These are phyloP conservation scores for Dendrobium huoshanense DNA, from an alignment of 106 monocot species.

Conservation along the genomic window DNA sequence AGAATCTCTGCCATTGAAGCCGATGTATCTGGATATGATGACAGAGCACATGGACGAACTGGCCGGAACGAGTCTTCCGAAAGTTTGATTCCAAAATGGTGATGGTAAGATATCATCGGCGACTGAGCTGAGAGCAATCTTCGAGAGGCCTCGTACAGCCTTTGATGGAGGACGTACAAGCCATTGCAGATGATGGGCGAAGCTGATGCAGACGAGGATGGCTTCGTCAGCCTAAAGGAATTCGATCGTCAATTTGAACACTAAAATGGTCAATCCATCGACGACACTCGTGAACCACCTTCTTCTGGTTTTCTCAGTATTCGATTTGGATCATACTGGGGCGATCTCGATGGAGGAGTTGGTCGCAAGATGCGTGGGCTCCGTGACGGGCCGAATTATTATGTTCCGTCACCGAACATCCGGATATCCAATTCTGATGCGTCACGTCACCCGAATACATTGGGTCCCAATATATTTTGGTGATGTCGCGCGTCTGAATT, in stretches of 20 bases:
- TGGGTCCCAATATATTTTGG: no score
- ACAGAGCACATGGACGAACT: no score
- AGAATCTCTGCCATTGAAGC: not conserved
- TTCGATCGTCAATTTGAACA: constrained; percentile 30
- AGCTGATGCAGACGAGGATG: constrained; percentile 46
- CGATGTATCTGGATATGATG: no score
- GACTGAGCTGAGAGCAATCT: constrained; percentile 18
- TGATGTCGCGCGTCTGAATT: no score
- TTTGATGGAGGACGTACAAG: constrained; percentile 26
- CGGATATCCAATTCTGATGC: no score
- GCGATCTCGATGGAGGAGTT: constrained; percentile 55
- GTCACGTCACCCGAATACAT: no score
- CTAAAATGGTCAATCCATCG: constrained; percentile 5
- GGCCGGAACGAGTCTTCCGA: constrained; percentile 12
- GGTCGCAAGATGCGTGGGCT: constrained; percentile 27
- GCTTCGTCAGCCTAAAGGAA: constrained; percentile 45
- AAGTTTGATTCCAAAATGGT: constrained; percentile 19
- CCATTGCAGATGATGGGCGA: constrained; percentile 37
- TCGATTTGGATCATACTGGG: constrained; percentile 37
- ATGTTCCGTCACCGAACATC: not conserved
- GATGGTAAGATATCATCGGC: constrained; percentile 29
- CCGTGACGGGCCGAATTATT: constrained; percentile 15
- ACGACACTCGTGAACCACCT: constrained; percentile 36
- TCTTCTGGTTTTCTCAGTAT: constrained; percentile 40
- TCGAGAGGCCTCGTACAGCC: constrained; percentile 17